Conservation (phyloP, 2,329 filamentous ascomycete species). For the Colletotrichum brevisporum region DNA sequence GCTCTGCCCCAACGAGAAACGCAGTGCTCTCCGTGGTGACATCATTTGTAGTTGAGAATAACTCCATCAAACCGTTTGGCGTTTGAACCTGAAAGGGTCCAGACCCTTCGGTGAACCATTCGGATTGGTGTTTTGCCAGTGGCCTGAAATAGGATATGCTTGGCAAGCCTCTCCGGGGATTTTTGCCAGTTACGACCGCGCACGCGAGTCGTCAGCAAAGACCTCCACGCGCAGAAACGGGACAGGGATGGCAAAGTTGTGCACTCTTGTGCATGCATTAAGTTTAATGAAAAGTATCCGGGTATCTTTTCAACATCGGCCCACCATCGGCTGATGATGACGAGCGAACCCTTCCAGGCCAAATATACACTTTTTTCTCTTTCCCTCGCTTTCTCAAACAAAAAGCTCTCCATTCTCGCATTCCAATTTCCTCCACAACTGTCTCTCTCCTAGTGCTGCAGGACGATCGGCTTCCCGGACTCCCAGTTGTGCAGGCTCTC, state of each 20-base stretch:
- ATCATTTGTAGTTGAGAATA: neutral
- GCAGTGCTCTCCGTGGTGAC: too few relatives aligned
- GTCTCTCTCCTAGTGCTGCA: conserved; percentile 59
- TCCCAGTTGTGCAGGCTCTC: conserved; percentile 89
- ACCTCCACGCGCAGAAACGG: neutral
- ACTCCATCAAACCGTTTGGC: neutral
- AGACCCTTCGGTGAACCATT: conserved; percentile 16
- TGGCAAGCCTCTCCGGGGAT: conserved; percentile 22
- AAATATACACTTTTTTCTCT: conserved; percentile 7
- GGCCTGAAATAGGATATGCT: neutral
- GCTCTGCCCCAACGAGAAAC: too few relatives aligned
- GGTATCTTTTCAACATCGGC: conserved; percentile 38
- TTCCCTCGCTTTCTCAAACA: neutral
- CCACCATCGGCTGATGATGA: conserved; percentile 41
- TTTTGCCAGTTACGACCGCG: conserved; percentile 34
- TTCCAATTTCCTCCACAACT: neutral
- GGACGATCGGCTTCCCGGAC: conserved; percentile 73
- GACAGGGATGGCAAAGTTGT: conserved; percentile 7
- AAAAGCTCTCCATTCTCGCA: neutral
- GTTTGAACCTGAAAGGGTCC: too few relatives aligned
- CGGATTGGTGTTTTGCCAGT: too few relatives aligned
- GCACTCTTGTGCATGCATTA: conserved; percentile 22
- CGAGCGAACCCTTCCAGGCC: conserved; percentile 16
- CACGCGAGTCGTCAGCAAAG: conserved; percentile 7
- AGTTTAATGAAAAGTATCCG: conserved; percentile 15